Evolutionary conservation across 805 yeast genomes (phyloP).

Genomic region (Ogataea philodendri): DNA sequence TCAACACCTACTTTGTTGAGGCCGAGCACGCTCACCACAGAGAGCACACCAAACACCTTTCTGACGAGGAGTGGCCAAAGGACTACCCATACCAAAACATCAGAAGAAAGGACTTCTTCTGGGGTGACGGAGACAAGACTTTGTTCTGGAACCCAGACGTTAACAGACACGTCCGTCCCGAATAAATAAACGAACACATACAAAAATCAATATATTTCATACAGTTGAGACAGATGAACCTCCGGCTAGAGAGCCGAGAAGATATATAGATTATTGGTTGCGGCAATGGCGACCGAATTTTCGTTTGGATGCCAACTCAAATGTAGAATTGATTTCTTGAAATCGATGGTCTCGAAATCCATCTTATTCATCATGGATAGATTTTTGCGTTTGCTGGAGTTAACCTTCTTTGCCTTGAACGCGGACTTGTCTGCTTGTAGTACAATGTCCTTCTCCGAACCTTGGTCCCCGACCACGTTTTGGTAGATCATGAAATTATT

Average conservation of each 20-base stretch:
- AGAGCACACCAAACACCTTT: constrained; percentile 64
- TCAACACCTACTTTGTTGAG: constrained; percentile 81
- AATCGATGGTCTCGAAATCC: constrained; percentile 81
- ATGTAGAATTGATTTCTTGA: constrained; percentile 90
- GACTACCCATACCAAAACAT: constrained; percentile 91
- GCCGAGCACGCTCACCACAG: constrained; percentile 88
- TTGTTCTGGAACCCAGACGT: constrained; percentile 92
- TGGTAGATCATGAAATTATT: constrained; percentile 97
- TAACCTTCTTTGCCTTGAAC: constrained; percentile 75
- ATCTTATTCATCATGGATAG: constrained; percentile 53
- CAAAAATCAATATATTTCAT: constrained; percentile 15
- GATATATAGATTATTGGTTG: constrained; percentile 89
- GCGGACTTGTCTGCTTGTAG: constrained; percentile 98
- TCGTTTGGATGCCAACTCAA: constrained; percentile 98
- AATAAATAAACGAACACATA: constrained; percentile 19
- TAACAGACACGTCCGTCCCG: constrained; percentile 75
- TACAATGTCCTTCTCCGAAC: constrained; percentile 60
- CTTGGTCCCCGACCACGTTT: constrained; percentile 49
- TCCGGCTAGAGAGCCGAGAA: constrained; percentile 62
- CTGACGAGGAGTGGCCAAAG: constrained; percentile 91
- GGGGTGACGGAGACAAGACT: constrained; percentile 99
- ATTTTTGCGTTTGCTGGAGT: constrained; percentile 39
- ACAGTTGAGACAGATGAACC: constrained; percentile 8
- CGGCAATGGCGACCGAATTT: constrained; percentile 96
- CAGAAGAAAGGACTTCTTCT: constrained; percentile 85